Evolutionary conservation across 2,329 filamentous ascomycete species (phyloP), one percentile per base, ranked within the genome.

Genomic region (Trichoderma koningii): DNA sequence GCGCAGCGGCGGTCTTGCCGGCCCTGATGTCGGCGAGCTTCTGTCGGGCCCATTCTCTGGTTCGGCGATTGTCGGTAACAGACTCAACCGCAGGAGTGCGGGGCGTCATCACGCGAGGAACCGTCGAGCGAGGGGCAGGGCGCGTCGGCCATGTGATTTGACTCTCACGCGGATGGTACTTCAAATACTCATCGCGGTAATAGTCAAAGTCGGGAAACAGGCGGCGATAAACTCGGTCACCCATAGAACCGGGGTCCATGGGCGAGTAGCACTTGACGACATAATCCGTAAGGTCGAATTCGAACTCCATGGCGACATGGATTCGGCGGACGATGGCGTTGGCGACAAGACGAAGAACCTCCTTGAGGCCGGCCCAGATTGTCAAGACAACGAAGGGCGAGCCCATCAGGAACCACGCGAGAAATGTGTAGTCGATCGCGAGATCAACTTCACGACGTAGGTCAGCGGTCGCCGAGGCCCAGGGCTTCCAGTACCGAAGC

Each of bases 251-350:
- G 15, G 41, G 62, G n/a, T 53, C 41, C 41, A 52, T 65, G 19
- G 65, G 63, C 55, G 38, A 56, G 52, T 66, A 66, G 63, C 65
- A 66, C 53, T 61, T 62, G 55, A 57, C 21, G 21, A 66, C 15
- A 34, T 62, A 62, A 9, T 66, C 62, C 23, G 65, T 34, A 30
- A 65, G 55, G 50, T 52, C 42, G 42, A 62, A 10, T 55, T 60
- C 55, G 42, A 65, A 65, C 21, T 66, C 65, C 48, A 62, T 50
- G 44, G 42, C 30, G 12, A 6, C 51, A 55, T 55, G 53, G 44
- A 60, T 60, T 47, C 56, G 61, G 61, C 61, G 61, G 42, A 55
- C 23, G n/a, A 66, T 56, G 30, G 48, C 38, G 19, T 53, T 61
- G 45, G n/a, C 42, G 34, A 47, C 26, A n/a, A 34, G 55, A 52